These are phyloP conservation scores for Hypholoma fasciculare DNA, from an alignment of 768 basidiomycete genomes.

Conservation along the genomic window DNA sequence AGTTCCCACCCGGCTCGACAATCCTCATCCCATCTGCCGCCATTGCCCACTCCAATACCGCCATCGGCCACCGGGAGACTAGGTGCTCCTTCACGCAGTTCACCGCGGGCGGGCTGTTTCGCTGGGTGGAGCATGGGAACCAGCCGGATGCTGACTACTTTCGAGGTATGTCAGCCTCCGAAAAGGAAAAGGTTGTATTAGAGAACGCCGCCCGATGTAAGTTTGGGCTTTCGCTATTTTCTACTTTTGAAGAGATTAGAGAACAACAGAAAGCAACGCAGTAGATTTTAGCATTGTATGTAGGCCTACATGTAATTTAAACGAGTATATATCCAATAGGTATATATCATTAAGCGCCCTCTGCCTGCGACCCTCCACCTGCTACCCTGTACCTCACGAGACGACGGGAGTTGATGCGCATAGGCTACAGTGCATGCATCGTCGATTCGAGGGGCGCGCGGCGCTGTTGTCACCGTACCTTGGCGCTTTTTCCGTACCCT, in stretches of 20 bases:
- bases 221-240: not conserved
- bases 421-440: no score
- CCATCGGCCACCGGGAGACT: not conserved
- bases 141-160: not conserved
- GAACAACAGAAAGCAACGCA: no score
- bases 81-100: constrained; percentile 14
- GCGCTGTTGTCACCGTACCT: no score
- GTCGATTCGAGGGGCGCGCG: no score
- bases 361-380: no score
- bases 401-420: no score
- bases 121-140: constrained; percentile 8
- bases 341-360: no score
- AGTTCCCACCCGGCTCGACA: constrained; percentile 7
- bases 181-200: not conserved
- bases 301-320: no score
- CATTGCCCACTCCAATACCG: constrained; percentile 6
- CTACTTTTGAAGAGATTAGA: not conserved
- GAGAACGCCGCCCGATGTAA: not conserved
- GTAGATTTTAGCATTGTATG: no score
- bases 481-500: no score
- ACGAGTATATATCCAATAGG: no score
- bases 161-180: not conserved
- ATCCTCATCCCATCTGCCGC: constrained; percentile 11
- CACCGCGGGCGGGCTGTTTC: constrained; percentile 6
- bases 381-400: no score